phyloP scores from a whole-genome alignment of 2,329 filamentous ascomycete species.

The Amphichorda felina region DNA sequence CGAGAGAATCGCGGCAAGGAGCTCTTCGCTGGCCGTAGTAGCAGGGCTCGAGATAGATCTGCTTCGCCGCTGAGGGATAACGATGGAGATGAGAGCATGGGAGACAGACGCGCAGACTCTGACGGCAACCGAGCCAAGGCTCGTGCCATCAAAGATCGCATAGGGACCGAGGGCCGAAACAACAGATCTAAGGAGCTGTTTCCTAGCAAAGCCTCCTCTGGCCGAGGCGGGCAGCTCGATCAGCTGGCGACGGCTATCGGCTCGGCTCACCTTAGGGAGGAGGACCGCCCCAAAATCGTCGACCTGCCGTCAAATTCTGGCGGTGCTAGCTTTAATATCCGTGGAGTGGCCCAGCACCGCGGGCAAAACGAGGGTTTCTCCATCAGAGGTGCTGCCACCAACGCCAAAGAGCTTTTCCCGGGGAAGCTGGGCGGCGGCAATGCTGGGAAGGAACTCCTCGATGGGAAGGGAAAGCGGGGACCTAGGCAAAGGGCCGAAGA shows the following conservation, averaged over 20 bases:
- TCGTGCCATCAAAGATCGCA: conserved; percentile 19
- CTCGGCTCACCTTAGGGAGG: conserved; percentile 22
- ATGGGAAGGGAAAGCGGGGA: conserved; percentile 38
- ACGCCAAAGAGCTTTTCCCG: conserved; percentile 59
- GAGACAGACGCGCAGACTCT: conserved; percentile 15
- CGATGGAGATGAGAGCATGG: conserved; percentile 21
- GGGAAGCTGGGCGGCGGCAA: conserved; percentile 39
- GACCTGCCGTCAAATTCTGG: conserved; percentile 33
- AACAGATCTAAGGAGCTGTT: conserved; percentile 27
- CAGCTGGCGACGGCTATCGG: conserved; percentile 25
- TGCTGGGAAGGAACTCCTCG: conserved; percentile 54
- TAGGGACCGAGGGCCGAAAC: conserved; percentile 14
- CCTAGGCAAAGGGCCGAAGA: conserved; percentile 58
- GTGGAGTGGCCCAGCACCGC: conserved; percentile 39
- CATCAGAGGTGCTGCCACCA: conserved; percentile 51
- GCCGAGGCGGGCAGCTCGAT: conserved; percentile 19
- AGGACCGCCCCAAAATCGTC: conserved; percentile 42
- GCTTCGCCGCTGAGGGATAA: conserved; percentile 36
- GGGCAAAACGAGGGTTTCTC: conserved; percentile 38
- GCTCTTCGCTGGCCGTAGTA: conserved; percentile 40
- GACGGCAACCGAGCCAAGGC: conserved; percentile 20
- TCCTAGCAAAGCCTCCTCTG: conserved; percentile 16
- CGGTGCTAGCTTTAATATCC: conserved; percentile 42
- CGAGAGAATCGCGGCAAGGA: conserved; percentile 43
- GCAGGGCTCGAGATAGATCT: conserved; percentile 30